Evolutionary conservation across 176 grass and related monocot species (phyloP), one percentile per base, ranked within the genome.

Genomic region (Avena insularis): DNA sequence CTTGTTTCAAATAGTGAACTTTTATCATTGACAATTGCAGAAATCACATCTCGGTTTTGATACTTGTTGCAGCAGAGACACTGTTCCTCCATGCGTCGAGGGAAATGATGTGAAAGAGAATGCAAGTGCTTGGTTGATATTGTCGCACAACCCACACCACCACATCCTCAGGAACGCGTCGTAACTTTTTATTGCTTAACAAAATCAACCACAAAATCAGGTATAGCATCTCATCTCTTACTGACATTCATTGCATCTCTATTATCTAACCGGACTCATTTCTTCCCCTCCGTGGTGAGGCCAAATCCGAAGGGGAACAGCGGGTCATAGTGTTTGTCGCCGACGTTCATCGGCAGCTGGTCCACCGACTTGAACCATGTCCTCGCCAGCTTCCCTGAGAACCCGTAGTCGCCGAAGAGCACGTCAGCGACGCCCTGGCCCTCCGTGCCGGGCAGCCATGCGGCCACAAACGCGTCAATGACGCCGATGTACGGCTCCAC

Each of bases 331-430:
- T 93, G 72, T 64, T 55, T 35, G 79, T 98, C 95, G 4, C 95
- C 95, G 2, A 88, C 86, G 83, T 93, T 98, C 95, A 98, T 95
- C 15, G 91, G 93, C 56, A 98, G 90, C 82, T 98, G 93, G 47
- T 95, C 91, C 51, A 89, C 93, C 0, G 93, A 93, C 88, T 81
- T 95, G 88, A 98, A 98, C 96, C 96, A 98, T 9, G 96, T 98
- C 67, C 93, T 66, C 1, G 91, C 54, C 43, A 95, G 89, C 83
- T 93, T 98, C 15, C 96, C 96, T 0, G 84, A 77, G 86, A 98
- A 98, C 61, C 90, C 93, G 23, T 93, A 93, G 86, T 98, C 90
- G 2, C 93, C 96, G 27, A 93, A 98, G 11, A 98, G 89, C 46
- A 91, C 91, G 75, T 98, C 96, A 13, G 93, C 91, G 0, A 98